These are phyloP conservation scores for Plasmodium billcollinsi DNA, from an alignment of 169 alveolate genomes.

Conservation along the genomic window DNA sequence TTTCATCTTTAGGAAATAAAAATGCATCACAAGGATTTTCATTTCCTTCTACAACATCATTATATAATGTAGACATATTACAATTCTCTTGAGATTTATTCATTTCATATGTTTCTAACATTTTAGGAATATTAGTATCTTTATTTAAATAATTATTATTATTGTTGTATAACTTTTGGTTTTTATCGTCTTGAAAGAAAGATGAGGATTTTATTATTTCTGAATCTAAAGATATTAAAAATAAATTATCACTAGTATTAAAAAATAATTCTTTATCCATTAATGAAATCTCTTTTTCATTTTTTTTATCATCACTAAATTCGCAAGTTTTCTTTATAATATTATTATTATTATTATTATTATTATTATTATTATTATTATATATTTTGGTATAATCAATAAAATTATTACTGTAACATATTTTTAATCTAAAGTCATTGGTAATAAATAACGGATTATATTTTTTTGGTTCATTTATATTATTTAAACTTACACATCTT, in stretches of 20 bases:
- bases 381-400: slow-evolving; percentile 20
- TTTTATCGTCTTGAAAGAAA: too few species aligned
- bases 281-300: neutral
- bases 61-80: too few species aligned
- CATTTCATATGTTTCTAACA: too few species aligned
- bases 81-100: too few species aligned
- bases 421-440: slow-evolving; percentile 38
- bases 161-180: too few species aligned
- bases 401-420: slow-evolving; percentile 53
- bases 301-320: neutral
- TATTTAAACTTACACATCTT: slow-evolving; percentile 42
- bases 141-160: too few species aligned
- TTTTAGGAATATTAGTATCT: too few species aligned
- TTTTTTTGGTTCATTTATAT: neutral
- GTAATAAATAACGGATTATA: slow-evolving; percentile 39
- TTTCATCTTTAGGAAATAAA: too few species aligned
- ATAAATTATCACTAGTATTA: slow-evolving; percentile 46
- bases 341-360: neutral
- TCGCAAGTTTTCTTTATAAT: neutral
- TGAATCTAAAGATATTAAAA: slow-evolving; percentile 55
- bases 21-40: too few species aligned
- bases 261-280: neutral
- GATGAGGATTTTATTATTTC: slow-evolving; percentile 32
- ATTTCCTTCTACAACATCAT: too few species aligned
- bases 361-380: neutral